phyloP scores from a whole-genome alignment of 2,329 filamentous ascomycete species.

The Fusarium humuli region DNA sequence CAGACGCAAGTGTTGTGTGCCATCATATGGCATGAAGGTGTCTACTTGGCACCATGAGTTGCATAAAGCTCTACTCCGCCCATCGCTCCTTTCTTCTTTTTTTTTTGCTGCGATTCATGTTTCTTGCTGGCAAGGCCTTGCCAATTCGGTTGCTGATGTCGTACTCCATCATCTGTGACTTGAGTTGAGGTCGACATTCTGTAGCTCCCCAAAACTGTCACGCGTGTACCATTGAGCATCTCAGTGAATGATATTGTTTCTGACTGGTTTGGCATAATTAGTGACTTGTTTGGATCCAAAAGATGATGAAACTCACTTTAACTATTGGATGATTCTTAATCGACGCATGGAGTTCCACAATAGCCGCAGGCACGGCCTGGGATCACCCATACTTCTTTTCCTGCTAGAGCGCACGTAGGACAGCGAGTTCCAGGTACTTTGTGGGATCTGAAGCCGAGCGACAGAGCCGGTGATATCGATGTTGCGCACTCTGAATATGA shows the following conservation, averaged over 20 bases:
- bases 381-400: slow-evolving; percentile 67
- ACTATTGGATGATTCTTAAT: slow-evolving; percentile 14
- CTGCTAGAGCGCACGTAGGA: slow-evolving; percentile 61
- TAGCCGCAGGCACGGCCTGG: slow-evolving; percentile 63
- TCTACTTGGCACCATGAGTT: slow-evolving; percentile 10
- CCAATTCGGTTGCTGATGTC: not conserved
- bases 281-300: not conserved
- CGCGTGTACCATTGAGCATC: not conserved
- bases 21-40: slow-evolving; percentile 16
- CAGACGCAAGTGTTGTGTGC: not conserved
- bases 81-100: not conserved
- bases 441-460: slow-evolving; percentile 12
- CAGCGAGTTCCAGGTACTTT: slow-evolving; percentile 64
- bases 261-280: slow-evolving; percentile 5
- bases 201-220: not conserved
- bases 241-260: not conserved
- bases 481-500: not conserved
- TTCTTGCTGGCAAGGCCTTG: not conserved
- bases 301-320: slow-evolving; percentile 7
- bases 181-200: not conserved
- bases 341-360: slow-evolving; percentile 60
- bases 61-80: slow-evolving; percentile 6
- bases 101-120: not conserved
- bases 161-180: not conserved
- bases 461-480: not conserved